Conservation (phyloP, 495 filamentous ascomycete genomes). For the Daldinia vernicosa region DNA sequence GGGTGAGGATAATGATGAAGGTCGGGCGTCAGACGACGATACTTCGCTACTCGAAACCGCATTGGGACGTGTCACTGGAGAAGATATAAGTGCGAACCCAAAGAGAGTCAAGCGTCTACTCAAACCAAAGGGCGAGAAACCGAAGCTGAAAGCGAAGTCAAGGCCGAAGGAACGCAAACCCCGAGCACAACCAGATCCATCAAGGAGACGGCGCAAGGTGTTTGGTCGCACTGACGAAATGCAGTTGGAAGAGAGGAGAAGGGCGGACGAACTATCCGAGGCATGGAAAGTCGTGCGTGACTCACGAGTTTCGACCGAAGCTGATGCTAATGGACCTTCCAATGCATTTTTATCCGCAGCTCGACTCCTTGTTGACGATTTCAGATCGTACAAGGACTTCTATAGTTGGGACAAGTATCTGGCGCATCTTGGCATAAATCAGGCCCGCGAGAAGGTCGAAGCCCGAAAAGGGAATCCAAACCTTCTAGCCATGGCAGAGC, state of each 20-base stretch:
- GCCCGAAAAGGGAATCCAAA: slow-evolving; percentile 64
- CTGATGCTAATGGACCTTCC: slow-evolving; percentile 25
- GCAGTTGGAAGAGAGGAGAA: slow-evolving; percentile 42
- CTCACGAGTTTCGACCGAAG: slow-evolving; percentile 14
- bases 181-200: slow-evolving; percentile 8
- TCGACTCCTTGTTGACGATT: slow-evolving; percentile 78
- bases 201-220: slow-evolving; percentile 36
- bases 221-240: slow-evolving; percentile 45
- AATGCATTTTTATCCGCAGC: slow-evolving; percentile 70
- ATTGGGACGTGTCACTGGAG: background rate
- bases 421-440: slow-evolving; percentile 71
- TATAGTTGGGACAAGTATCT: slow-evolving; percentile 78
- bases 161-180: slow-evolving; percentile 27
- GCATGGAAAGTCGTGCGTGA: slow-evolving; percentile 40
- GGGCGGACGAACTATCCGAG: slow-evolving; percentile 27
- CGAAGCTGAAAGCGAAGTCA: slow-evolving; percentile 7
- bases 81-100: background rate
- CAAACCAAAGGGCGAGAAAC: slow-evolving; percentile 30
- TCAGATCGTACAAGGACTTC: slow-evolving; percentile 77
- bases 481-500: slow-evolving; percentile 74
- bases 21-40: slow-evolving; percentile 24
- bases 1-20: slow-evolving; percentile 41
- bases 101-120: slow-evolving; percentile 26
- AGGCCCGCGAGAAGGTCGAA: slow-evolving; percentile 57
- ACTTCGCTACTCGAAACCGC: slow-evolving; percentile 10